Conservation (phyloP, 176 grass and related monocot species). For the Dendrocalamus sinicus region DNA sequence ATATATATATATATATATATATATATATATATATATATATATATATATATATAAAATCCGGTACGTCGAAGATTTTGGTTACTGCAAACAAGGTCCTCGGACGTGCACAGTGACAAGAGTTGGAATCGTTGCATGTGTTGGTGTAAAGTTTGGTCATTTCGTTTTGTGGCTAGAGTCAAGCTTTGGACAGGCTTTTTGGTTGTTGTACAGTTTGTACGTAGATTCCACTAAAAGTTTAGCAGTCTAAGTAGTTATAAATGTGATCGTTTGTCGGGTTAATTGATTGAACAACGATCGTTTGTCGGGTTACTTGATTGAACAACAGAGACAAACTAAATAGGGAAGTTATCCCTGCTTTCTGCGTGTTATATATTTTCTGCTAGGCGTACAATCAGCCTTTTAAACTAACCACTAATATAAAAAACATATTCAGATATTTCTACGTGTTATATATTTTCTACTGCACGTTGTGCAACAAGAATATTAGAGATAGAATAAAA, state of each 20-base stretch:
- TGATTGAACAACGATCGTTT: neutral
- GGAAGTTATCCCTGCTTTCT: too few species aligned
- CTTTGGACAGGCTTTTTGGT: neutral
- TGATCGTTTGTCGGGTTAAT: constrained; percentile 37
- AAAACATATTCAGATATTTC: too few species aligned
- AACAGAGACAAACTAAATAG: neutral
- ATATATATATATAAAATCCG: neutral
- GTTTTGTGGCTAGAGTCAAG: neutral
- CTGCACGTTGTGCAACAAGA: too few species aligned
- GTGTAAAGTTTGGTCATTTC: neutral
- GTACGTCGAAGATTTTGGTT: neutral
- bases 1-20: too few species aligned
- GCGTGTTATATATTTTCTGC: too few species aligned
- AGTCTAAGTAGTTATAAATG: neutral
- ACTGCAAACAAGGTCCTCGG: neutral
- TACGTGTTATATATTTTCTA: too few species aligned
- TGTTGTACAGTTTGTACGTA: neutral
- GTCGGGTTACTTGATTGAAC: constrained; percentile 27
- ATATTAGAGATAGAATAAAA: too few species aligned
- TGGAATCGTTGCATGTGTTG: constrained; percentile 32
- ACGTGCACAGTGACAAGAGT: neutral
- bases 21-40: too few species aligned
- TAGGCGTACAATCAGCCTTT: too few species aligned
- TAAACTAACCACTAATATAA: too few species aligned
- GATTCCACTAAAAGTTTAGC: constrained; percentile 49